phyloP scores from a whole-genome alignment of 331 rosid genomes.

The Acacia concinna region DNA sequence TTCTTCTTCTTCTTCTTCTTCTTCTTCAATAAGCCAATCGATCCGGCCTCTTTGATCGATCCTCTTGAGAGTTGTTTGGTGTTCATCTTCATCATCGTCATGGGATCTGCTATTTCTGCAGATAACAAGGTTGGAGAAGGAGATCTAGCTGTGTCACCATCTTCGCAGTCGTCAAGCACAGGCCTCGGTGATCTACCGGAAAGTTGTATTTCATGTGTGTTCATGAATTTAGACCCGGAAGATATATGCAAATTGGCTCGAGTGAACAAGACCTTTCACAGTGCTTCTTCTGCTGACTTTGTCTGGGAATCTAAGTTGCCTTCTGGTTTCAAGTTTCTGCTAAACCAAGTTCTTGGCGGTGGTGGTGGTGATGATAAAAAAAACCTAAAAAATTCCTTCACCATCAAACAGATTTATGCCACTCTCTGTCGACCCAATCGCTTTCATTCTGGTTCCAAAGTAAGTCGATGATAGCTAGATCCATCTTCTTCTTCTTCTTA shows the following conservation, averaged over 20 bases:
- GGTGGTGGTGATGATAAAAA: background rate
- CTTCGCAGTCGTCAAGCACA: background rate
- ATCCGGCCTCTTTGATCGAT: no score
- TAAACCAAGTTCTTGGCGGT: slow-evolving; percentile 29
- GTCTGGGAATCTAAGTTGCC: slow-evolving; percentile 79
- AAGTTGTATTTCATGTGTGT: slow-evolving; percentile 54
- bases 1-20: slow-evolving; percentile 23
- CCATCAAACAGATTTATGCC: slow-evolving; percentile 63
- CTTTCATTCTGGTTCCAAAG: slow-evolving; percentile 63
- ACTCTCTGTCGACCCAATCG: slow-evolving; percentile 52
- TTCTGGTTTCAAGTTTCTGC: slow-evolving; percentile 46
- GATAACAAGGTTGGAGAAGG: background rate
- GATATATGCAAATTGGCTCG: slow-evolving; percentile 71
- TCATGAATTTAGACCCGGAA: slow-evolving; percentile 57
- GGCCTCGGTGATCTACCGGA: slow-evolving; percentile 70
- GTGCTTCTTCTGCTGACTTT: slow-evolving; percentile 74
- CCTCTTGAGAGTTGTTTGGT: background rate
- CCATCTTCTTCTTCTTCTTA: background rate
- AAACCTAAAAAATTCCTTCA: slow-evolving; percentile 4
- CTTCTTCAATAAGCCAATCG: no score
- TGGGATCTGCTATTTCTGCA: slow-evolving; percentile 57
- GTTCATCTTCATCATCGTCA: slow-evolving; percentile 1
- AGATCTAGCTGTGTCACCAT: background rate
- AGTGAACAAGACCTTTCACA: slow-evolving; percentile 51
- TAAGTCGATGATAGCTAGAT: slow-evolving; percentile 8